Conservation (phyloP, 805 yeast genomes). For the Sugiyamaella americana region DNA sequence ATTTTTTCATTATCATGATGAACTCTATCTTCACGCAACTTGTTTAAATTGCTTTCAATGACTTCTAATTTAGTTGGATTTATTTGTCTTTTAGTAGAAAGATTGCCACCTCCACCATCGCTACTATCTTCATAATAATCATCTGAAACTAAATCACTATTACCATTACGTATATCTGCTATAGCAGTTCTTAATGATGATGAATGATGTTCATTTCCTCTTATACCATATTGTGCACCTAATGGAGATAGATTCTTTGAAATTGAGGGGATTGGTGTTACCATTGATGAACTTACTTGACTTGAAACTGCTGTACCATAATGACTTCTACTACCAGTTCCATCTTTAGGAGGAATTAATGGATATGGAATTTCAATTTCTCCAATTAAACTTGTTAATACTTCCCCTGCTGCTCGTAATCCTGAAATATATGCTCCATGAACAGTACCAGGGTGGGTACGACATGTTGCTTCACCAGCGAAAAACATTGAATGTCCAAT, state of each 20-base stretch:
- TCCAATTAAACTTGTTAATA: slow-evolving; percentile 36
- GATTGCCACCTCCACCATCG: background rate
- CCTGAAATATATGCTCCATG: slow-evolving; percentile 42
- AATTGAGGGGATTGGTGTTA: slow-evolving; percentile 8
- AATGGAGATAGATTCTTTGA: slow-evolving; percentile 9
- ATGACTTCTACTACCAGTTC: slow-evolving; percentile 3
- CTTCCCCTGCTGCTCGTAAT: slow-evolving; percentile 37
- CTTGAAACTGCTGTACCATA: slow-evolving; percentile 12
- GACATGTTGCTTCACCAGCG: slow-evolving; percentile 41
- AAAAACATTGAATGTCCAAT: slow-evolving; percentile 33
- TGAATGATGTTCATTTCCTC: background rate
- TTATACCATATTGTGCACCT: background rate
- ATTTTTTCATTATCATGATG: slow-evolving; percentile 29
- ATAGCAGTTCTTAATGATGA: background rate
- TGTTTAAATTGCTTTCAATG: slow-evolving; percentile 24
- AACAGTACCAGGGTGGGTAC: slow-evolving; percentile 38
- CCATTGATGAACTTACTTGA: slow-evolving; percentile 12
- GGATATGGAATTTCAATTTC: slow-evolving; percentile 36
- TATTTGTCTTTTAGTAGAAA: background rate
- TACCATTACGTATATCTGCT: background rate
- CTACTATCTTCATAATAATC: background rate
- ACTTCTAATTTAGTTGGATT: slow-evolving; percentile 1
- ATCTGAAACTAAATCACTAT: background rate
- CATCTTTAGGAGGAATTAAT: slow-evolving; percentile 24
- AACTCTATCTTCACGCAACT: slow-evolving; percentile 27